Percentiles rank a stretch among this genome's conserved stretches.
Evolutionary conservation across 495 filamentous ascomycete species (phyloP).

Genomic region (Achaetomiella virescens): DNA sequence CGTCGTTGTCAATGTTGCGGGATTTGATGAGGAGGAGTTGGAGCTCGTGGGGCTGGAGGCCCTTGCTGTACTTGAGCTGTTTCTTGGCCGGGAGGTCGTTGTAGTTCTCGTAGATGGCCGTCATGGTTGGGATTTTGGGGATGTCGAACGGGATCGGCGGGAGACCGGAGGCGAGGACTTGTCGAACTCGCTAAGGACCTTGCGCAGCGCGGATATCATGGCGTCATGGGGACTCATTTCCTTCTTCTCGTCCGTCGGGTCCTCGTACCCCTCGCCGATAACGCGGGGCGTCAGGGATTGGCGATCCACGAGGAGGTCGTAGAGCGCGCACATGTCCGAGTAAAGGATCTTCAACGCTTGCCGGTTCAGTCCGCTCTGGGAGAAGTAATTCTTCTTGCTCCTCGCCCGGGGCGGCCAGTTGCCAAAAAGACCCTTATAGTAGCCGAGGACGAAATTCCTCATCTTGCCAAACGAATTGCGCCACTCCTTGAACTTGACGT

Average conservation of each 20-base stretch:
- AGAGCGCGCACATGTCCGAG: constrained; percentile 75
- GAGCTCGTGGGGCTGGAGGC: constrained; percentile 73
- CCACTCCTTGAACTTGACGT: constrained; percentile 81
- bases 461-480: constrained; percentile 63
- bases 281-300: constrained; percentile 51
- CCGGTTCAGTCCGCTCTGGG: constrained; percentile 78
- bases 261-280: constrained; percentile 44
- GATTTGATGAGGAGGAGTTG: constrained; percentile 63
- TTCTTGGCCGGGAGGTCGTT: constrained; percentile 61
- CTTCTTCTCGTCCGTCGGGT: constrained; percentile 18
- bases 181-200: constrained; percentile 79
- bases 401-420: constrained; percentile 90
- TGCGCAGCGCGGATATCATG: constrained; percentile 52
- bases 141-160: constrained; percentile 90
- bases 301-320: constrained; percentile 83
- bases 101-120: constrained; percentile 54
- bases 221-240: constrained; percentile 35
- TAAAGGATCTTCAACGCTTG: constrained; percentile 76
- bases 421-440: constrained; percentile 79
- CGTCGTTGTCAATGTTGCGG: constrained; percentile 63
- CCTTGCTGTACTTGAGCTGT: constrained; percentile 56
- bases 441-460: constrained; percentile 65
- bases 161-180: constrained; percentile 77
- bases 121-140: constrained; percentile 66
- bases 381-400: constrained; percentile 88